Conservation (phyloP, 139 green algal species). For the Microglena sp. region DNA sequence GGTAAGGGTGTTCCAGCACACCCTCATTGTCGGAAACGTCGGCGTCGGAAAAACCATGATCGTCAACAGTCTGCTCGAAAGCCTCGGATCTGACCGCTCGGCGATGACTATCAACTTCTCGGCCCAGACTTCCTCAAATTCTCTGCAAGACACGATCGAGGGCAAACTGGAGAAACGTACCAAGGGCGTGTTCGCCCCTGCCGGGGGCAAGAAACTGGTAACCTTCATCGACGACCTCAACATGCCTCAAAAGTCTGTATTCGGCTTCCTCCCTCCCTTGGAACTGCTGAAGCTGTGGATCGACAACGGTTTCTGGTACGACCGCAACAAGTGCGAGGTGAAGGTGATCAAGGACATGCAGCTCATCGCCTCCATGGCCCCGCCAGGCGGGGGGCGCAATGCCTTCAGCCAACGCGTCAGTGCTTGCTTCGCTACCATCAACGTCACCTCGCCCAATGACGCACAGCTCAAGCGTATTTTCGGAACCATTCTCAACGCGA, state of each 20-base stretch:
- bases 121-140: slow-evolving; percentile 55
- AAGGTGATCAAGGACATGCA: slow-evolving; percentile 79
- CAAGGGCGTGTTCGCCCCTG: slow-evolving; percentile 70
- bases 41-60: slow-evolving; percentile 78
- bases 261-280: slow-evolving; percentile 76
- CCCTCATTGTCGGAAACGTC: slow-evolving; percentile 61
- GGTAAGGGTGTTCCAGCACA: slow-evolving; percentile 40
- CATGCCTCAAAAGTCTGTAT: slow-evolving; percentile 59
- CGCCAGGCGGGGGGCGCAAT: slow-evolving; percentile 70
- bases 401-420: slow-evolving; percentile 59
- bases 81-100: slow-evolving; percentile 37
- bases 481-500: slow-evolving; percentile 56
- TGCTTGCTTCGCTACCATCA: slow-evolving; percentile 59
- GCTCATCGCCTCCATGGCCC: slow-evolving; percentile 68
- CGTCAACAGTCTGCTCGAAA: slow-evolving; percentile 42
- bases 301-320: slow-evolving; percentile 85
- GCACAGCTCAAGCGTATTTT: slow-evolving; percentile 73
- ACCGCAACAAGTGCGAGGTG: slow-evolving; percentile 58
- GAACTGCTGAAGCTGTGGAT: slow-evolving; percentile 81
- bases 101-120: slow-evolving; percentile 69
- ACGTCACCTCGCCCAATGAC: slow-evolving; percentile 60
- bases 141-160: slow-evolving; percentile 69
- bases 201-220: slow-evolving; percentile 60
- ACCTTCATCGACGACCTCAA: slow-evolving; percentile 76
- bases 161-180: slow-evolving; percentile 78